Percentiles rank a stretch among this genome's conserved stretches.
These are phyloP conservation scores for Penicillium diatomitis DNA, from an alignment of 495 filamentous ascomycete genomes.

Conservation along the genomic window DNA sequence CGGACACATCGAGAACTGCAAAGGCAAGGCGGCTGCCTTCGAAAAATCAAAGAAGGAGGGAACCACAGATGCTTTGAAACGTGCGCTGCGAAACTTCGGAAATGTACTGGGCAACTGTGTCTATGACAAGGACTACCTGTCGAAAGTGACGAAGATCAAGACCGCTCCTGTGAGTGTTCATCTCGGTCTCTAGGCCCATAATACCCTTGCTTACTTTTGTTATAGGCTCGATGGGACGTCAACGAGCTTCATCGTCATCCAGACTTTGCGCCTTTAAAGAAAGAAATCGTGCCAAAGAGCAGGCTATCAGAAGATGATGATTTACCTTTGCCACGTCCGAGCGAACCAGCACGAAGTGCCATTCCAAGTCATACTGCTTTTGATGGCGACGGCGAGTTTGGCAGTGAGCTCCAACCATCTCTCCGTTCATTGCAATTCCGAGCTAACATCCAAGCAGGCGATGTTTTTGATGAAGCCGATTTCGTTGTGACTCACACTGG, in stretches of 20 bases:
- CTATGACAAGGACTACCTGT: constrained; percentile 89
- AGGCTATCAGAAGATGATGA: constrained; percentile 27
- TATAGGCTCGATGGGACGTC: constrained; percentile 57
- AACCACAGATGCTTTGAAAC: constrained; percentile 87
- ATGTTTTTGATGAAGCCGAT: constrained; percentile 67
- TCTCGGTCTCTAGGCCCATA: not conserved
- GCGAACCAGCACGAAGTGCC: constrained; percentile 12
- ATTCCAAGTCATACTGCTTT: constrained; percentile 12
- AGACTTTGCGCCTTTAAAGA: constrained; percentile 58
- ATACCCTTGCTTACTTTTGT: not conserved
- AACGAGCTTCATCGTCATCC: constrained; percentile 72
- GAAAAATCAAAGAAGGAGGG: constrained; percentile 98
- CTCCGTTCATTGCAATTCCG: not conserved
- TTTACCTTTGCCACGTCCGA: constrained; percentile 26
- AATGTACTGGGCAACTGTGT: constrained; percentile 96
- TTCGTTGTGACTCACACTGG: constrained; percentile 51
- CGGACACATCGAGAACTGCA: constrained; percentile 89
- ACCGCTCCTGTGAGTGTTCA: constrained; percentile 40
- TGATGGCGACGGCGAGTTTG: constrained; percentile 51
- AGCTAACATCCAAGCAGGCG: constrained; percentile 30
- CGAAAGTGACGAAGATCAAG: constrained; percentile 77
- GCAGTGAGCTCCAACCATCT: constrained; percentile 38
- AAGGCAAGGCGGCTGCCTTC: constrained; percentile 86
- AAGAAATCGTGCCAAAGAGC: constrained; percentile 39
- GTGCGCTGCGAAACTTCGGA: constrained; percentile 83